Evolutionary conservation across 1,284 basidiomycete species (phyloP), one percentile per base, ranked within the genome.

Genomic region (Cerrena zonata): DNA sequence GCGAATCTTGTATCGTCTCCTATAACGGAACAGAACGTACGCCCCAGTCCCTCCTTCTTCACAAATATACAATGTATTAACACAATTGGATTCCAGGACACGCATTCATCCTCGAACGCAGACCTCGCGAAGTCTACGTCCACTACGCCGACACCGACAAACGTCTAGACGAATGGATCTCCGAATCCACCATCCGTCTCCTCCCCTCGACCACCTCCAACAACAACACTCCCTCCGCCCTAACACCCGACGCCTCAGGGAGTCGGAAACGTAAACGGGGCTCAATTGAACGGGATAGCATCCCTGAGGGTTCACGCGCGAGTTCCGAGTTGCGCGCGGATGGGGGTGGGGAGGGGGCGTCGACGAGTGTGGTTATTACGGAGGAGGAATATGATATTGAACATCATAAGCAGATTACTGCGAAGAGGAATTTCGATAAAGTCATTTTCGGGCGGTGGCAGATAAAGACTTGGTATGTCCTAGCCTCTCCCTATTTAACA

Each of bases 111-210:
- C 65, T 84, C 34, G 72, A 79, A 46, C 72, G 69, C 52, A 74
- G 74, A 30, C 54, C 56, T 30, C 74, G 68, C 18, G 73, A 79
- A 55, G 76, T 76, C 49, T 84, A 83, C 58, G 82, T 88, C 24
- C 85, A 86, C 69, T 87, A 85, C 65, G 64, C 79, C 49, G 75
- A 77, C 59, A 71, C 73, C 21, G 88, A 91, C 70, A 88, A 89
- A 66, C 75, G 86, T 13, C 69, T 89, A 56, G 89, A 91, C 64
- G 80, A 84, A 59, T 91, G 89, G 89, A 70, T 89, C 13, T 66
- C 74, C 1, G 74, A 75, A 52, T 64, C 65, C 34, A 56, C 65
- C 40, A 65, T 80, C 48, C 63, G 62, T 53, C 59, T 59, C 53
- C 54, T 58, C 50, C 56, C 56, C 45, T 26, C 42, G 43, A 22